Evolutionary conservation across 225 moss, liverwort and hornwort species (phyloP).

Genomic region (Lunularia cruciata): DNA sequence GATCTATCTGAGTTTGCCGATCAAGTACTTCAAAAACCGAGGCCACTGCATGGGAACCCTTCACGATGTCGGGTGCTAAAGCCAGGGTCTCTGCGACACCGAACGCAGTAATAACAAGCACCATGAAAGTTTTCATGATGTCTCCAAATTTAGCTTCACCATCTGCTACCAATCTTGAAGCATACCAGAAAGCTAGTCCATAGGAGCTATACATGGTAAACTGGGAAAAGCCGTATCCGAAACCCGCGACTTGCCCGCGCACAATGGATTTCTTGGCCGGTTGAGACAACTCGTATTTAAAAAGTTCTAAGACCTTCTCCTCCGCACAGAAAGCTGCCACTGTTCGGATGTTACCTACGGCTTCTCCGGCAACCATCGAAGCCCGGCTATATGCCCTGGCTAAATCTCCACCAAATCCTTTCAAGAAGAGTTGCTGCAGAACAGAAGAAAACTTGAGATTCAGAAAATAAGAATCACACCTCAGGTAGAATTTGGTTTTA

Average conservation of each 20-base stretch:
- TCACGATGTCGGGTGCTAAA: constrained; percentile 50
- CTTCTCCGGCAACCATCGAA: constrained; percentile 56
- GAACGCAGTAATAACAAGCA: constrained; percentile 53
- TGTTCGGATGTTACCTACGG: constrained; percentile 57
- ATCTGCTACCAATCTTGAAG: constrained; percentile 37
- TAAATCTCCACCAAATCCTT: constrained; percentile 53
- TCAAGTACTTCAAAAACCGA: constrained; percentile 50
- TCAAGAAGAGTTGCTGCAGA: constrained; percentile 48
- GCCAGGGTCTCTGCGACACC: constrained; percentile 53
- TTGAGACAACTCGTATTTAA: constrained; percentile 36
- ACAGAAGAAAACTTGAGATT: background rate
- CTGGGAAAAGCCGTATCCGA: constrained; percentile 56
- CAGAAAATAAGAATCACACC: background rate
- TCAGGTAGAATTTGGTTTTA: background rate
- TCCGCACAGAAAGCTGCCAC: constrained; percentile 59
- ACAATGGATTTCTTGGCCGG: constrained; percentile 34
- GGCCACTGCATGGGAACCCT: constrained; percentile 42
- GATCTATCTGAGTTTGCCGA: constrained; percentile 46
- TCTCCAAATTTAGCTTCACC: constrained; percentile 43
- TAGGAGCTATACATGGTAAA: constrained; percentile 55
- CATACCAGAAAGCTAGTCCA: constrained; percentile 52
- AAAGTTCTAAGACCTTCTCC: constrained; percentile 47
- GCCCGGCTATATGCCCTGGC: constrained; percentile 46
- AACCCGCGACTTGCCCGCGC: constrained; percentile 47
- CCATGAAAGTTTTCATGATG: constrained; percentile 53